Evolutionary conservation across 345 rosid species (phyloP), one percentile per base, ranked within the genome.

Genomic region (Gossypium australe): DNA sequence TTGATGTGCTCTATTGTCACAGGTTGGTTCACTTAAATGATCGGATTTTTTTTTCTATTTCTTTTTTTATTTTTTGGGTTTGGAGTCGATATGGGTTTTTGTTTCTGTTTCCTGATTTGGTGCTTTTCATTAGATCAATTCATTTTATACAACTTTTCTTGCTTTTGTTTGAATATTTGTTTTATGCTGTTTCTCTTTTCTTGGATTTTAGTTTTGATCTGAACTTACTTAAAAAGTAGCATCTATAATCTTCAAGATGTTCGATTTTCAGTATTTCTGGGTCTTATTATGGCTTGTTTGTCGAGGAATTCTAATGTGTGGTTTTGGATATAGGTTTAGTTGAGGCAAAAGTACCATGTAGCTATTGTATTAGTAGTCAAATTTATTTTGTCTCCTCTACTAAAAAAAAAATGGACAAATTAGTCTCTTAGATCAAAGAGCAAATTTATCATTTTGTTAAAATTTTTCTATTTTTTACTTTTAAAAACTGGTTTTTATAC

Each of bases 1-100:
- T 91, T 13, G 99, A 95, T 79, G 80, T 95, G 61, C 80, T 95
- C 55, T 95, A 95, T 75, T 93, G 97, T 49, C 98, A 93, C 85
- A 79, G 97, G 96, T 84, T 13, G 71, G 13, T 82, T 76, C 17
- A 38, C 67, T 66, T 9, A 3, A 69, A 7, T 49, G 18, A 52
- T 34, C 0, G 9, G 2, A 13, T 41, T 12, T 60, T 27, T 20
- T 60, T 44, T 13, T 41, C 12, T 25, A 2, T 51, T 14, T 51
- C 0, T 27, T 16, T 6, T 59, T 67, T 66, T 29, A 29, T 20
- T 6, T 59, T 67, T 66, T 5, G 41, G n/a, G 9, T n/a, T n/a
- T 56, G 34, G 10, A 25, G 5, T 29, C 45, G 14, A 38, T 43
- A 56, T 75, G 60, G 47, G 11, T 43, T 74, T 34, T 3, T 70